Percentiles rank a stretch among this genome's conserved stretches.
Conservation (phyloP, 2,329 filamentous ascomycete genomes). For the Lojkania enalia region DNA sequence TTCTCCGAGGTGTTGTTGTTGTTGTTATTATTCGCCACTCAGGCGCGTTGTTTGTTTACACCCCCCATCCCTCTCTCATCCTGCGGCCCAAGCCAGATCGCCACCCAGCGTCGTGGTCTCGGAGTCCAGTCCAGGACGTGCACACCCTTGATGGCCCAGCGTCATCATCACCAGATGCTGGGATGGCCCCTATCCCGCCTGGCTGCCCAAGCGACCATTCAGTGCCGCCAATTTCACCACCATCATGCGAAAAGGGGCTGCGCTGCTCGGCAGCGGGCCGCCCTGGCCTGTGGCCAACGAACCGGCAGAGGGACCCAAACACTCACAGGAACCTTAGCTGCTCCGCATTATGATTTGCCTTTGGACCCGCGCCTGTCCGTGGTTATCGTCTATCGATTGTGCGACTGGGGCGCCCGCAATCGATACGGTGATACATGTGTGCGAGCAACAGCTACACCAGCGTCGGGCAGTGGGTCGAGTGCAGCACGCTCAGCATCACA, state of each 20-base stretch:
- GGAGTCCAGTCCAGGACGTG: background rate
- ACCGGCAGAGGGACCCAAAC: conserved; percentile 8
- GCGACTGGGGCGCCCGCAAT: conserved; percentile 4
- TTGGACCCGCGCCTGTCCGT: conserved; percentile 21
- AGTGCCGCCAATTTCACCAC: conserved; percentile 22
- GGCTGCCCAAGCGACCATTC: conserved; percentile 3
- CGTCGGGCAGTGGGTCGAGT: too few relatives aligned
- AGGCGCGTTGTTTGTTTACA: conserved; percentile 12
- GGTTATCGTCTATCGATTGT: conserved; percentile 17
- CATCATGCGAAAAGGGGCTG: conserved; percentile 26
- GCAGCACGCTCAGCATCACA: too few relatives aligned
- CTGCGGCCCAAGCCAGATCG: conserved; percentile 1
- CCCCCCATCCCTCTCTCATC: too few relatives aligned
- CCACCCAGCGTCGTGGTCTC: conserved; percentile 5
- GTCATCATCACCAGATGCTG: conserved; percentile 4
- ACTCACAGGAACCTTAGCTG: conserved; percentile 18
- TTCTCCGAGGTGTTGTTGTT: background rate
- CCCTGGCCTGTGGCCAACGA: conserved; percentile 3
- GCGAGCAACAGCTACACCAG: too few relatives aligned
- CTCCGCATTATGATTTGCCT: conserved; percentile 38
- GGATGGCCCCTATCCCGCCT: conserved; percentile 11
- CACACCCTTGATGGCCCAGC: background rate
- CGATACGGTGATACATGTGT: conserved; percentile 4
- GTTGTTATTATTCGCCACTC: conserved; percentile 6
- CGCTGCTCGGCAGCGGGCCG: conserved; percentile 24